Base-by-base conservation (phyloP, 2,329 filamentous ascomycete genomes). In the Diaporthe nobilis region DNA sequence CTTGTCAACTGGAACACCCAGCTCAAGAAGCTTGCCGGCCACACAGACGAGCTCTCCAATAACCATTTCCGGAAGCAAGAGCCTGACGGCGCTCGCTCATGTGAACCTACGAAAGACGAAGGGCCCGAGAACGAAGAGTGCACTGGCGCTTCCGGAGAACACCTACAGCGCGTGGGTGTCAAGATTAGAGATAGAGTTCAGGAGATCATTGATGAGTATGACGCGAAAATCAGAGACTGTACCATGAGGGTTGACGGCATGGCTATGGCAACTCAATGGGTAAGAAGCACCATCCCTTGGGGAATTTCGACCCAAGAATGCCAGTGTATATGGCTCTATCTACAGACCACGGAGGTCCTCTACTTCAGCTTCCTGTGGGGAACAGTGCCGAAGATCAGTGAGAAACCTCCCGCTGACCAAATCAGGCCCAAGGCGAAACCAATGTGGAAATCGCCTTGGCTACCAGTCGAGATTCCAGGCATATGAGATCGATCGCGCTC, bases 191-290 rank as follows among this genome's bases (percentile, higher is more conserved):
- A 76, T 25, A 77, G 79, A 17, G 68, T 82, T 15, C 47, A 73
- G 15, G 71, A 68, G 0, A 81, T 83, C 17, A 78, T 79, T 1
- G 78, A 81, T 25, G 82, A 84, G 61, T 83, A 82, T 34, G 80
- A 82, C 1, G 80, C 82, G 1, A 82, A 81, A 61, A 81, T 82
- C 4, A 74, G 80, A 47, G 81, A 83, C 9, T 84, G 81, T 44
- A 80, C 79, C 0, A 83, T 84, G 81, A 77, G 81, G n/a, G 60
- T 84, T 1, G 82, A 84, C 20, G 82, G 81, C 3, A 83, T 84
- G 81, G 78, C 80, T 9, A 82, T 84, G 80, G 79, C 82, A 20
- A 84, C 81, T 3, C 82, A 84, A 80, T 83, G 81, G 82, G 83
- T 83, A 78, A 53, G 78, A 60, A 13, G 39, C 22, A 68, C 49